Evolutionary conservation across 169 alveolate species (phyloP).

Genomic region (Plasmodium knowlesi): DNA sequence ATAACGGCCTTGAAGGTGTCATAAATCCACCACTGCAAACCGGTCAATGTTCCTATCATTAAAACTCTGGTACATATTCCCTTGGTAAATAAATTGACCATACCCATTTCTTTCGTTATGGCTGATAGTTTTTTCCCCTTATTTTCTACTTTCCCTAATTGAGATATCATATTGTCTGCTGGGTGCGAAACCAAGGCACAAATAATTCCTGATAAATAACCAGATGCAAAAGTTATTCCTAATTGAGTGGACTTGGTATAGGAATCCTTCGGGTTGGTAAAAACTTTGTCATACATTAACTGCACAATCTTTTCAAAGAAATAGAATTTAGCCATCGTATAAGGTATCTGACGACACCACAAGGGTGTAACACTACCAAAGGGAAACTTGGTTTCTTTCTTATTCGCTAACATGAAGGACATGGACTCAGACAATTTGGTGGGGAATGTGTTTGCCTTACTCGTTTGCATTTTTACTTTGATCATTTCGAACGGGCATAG

Average conservation of each 20-base stretch:
- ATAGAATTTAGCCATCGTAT: slow-evolving; percentile 98
- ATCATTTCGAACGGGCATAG: slow-evolving; percentile 98
- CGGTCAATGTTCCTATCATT: slow-evolving; percentile 99
- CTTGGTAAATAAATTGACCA: slow-evolving; percentile 84
- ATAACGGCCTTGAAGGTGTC: slow-evolving; percentile 93
- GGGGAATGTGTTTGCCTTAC: slow-evolving; percentile 90
- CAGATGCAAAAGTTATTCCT: slow-evolving; percentile 95
- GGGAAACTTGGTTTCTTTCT: slow-evolving; percentile 90
- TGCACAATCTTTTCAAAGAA: slow-evolving; percentile 96
- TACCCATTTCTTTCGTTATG: slow-evolving; percentile 83
- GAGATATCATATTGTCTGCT: slow-evolving; percentile 97
- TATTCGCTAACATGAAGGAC: slow-evolving; percentile 83
- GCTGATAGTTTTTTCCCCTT: slow-evolving; percentile 84
- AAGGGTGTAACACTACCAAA: slow-evolving; percentile 93
- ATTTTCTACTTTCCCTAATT: slow-evolving; percentile 90
- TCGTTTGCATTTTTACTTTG: slow-evolving; percentile 94
- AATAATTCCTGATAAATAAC: slow-evolving; percentile 96
- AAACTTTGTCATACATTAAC: slow-evolving; percentile 90
- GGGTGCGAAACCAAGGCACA: slow-evolving; percentile 98
- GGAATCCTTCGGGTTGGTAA: slow-evolving; percentile 90
- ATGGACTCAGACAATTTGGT: slow-evolving; percentile 86
- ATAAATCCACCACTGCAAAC: slow-evolving; percentile 98
- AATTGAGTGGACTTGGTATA: slow-evolving; percentile 93
- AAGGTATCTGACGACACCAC: slow-evolving; percentile 96
- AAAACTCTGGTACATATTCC: slow-evolving; percentile 96